phyloP scores from a whole-genome alignment of 2,329 filamentous ascomycete species.

The Trichophyton benhamiae region DNA sequence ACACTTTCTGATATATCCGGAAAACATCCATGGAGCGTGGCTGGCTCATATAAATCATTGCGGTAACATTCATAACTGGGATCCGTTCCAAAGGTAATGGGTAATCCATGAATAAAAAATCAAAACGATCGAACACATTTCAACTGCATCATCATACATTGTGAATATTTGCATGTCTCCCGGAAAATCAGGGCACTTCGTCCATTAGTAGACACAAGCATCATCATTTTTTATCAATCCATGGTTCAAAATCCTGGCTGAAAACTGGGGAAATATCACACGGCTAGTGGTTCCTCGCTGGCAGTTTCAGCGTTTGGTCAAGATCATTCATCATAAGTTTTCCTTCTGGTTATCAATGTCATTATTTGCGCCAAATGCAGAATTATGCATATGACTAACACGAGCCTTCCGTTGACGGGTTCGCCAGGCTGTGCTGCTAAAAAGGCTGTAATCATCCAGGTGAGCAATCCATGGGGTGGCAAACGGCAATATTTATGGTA shows the following conservation, averaged over 20 bases:
- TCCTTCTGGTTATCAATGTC: slow-evolving; percentile 10
- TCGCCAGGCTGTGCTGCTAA: slow-evolving; percentile 15
- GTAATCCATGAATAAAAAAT: slow-evolving; percentile 1
- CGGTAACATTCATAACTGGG: not conserved
- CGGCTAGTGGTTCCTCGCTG: slow-evolving; percentile 2
- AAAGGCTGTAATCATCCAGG: slow-evolving; percentile 13
- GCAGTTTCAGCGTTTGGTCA: slow-evolving; percentile 17
- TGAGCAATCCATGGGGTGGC: slow-evolving; percentile 15
- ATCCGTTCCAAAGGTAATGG: not conserved
- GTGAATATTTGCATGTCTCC: slow-evolving; percentile 7
- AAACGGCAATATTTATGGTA: not conserved
- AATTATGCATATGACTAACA: slow-evolving; percentile 27
- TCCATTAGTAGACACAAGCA: slow-evolving; percentile 2
- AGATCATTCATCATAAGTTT: slow-evolving; percentile 11
- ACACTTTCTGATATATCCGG: not conserved
- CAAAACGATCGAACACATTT: not conserved
- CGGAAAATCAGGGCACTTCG: slow-evolving; percentile 5
- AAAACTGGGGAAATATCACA: not conserved
- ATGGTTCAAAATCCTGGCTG: not conserved
- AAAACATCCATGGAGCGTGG: slow-evolving; percentile 1
- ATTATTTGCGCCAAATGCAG: slow-evolving; percentile 19
- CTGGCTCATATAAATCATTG: slow-evolving; percentile 1
- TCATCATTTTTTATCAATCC: slow-evolving; percentile 1
- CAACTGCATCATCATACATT: slow-evolving; percentile 9
- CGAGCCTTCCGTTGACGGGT: slow-evolving; percentile 21